Base-by-base conservation (phyloP, 2,329 filamentous ascomycete species). In the Aspergillus flavus region DNA sequence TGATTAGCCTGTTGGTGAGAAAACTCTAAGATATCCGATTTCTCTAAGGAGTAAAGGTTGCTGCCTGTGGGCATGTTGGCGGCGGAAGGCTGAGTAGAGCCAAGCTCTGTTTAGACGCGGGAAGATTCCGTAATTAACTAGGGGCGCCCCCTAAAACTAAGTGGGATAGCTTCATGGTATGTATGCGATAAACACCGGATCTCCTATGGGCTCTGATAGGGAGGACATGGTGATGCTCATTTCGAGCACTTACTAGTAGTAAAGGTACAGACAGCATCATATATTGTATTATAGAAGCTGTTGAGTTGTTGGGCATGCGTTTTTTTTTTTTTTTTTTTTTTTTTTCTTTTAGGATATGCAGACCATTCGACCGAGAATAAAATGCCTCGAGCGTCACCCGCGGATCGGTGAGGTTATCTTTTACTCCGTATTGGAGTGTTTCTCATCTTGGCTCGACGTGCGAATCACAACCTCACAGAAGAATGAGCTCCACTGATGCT, bases 361-460 rank as follows among this genome's bases (percentile, higher is more conserved):
- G 19, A 12, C 50, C 30, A 52, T 41, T 48, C 26, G 48, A 61
- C 55, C 54, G 32, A 64, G 28, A 41, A 48, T 19, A 59, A 54
- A 64, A 62, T 62, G 53, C 63, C 59, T 64, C 57, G 63, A 62
- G 52, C 55, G 39, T 56, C 55, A 64, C 55, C 36, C 34, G 50
- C 53, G 50, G 21, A 53, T 57, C 57, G 60, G 63, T 62, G 60
- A 59, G 46, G 46, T 59, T 53, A 39, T 34, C 45, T 48, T 41
- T 65, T 63, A 59, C 26, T 28, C 26, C 6, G 6, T 28, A 28
- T 55, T 64, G 55, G 61, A 58, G 16, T 58, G 59, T 64, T 60
- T 57, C 52, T 58, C 53, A 32, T 54, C 32, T 58, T 45, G 21
- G 43, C 36, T 36, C 10, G 16, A 56, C 26, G 41, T 61, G 60